A percentile compares a stretch with the other conserved stretches of the same genome.
These are phyloP conservation scores for Boletellus sp. DNA, from an alignment of 1,284 basidiomycete genomes.

Conservation along the genomic window DNA sequence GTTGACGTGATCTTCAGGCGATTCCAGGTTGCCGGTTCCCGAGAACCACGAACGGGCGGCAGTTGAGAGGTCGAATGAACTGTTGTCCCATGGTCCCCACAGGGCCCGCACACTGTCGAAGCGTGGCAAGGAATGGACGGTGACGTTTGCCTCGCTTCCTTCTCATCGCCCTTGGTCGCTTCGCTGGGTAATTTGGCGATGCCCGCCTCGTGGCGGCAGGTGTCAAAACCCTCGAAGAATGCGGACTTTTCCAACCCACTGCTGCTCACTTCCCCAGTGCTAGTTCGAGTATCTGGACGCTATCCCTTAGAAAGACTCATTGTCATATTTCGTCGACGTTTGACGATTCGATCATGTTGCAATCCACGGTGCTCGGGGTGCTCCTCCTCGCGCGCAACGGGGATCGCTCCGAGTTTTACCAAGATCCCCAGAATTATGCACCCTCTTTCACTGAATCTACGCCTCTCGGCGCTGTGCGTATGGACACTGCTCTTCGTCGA, in stretches of 20 bases:
- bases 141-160: constrained; percentile 21
- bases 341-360: constrained; percentile 33
- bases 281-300: constrained; percentile 1
- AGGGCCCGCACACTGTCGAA: constrained; percentile 20
- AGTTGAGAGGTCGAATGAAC: constrained; percentile 13
- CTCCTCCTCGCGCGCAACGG: constrained; percentile 82
- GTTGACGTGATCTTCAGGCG: constrained; percentile 28
- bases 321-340: not conserved
- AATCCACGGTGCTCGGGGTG: constrained; percentile 70
- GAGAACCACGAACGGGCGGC: constrained; percentile 27
- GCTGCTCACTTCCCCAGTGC: not conserved
- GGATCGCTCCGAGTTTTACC: constrained; percentile 68
- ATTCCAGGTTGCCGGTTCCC: constrained; percentile 23
- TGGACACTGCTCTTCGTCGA: not conserved
- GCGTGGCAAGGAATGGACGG: constrained; percentile 30
- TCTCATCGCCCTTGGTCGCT: constrained; percentile 30
- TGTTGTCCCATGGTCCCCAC: constrained; percentile 15
- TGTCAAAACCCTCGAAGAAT: constrained; percentile 30
- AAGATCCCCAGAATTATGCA: constrained; percentile 68
- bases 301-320: not conserved
- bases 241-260: constrained; percentile 9
- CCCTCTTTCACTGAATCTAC: constrained; percentile 75
- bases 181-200: constrained; percentile 30
- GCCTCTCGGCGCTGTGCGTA: constrained; percentile 72
- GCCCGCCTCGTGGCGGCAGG: constrained; percentile 27